Base-by-base conservation (phyloP, 495 filamentous ascomycete species). In the Viridothelium virens region DNA sequence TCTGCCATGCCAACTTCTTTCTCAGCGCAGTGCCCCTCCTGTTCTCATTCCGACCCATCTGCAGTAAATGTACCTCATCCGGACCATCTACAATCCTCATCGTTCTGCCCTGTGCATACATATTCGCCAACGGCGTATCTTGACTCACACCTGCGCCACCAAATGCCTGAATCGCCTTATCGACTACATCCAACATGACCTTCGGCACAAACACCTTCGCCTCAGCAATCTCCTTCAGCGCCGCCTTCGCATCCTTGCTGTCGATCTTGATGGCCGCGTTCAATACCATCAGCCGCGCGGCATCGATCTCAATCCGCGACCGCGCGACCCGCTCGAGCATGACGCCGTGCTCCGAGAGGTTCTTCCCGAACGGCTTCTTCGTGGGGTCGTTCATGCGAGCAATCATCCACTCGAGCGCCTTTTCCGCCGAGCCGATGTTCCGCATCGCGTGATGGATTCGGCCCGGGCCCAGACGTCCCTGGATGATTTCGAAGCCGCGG, bases 381-480 rank as follows among this genome's bases (percentile, higher is more conserved):
- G 64, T 31, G 18, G 74, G 72, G 68, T 79, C 77, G 65, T 78
- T 78, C 56, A 76, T 65, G 64, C 77, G 75, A 16, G 75, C 75
- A 46, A 79, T 67, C 68, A 79, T 74, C 69, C 69, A 76, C 63
- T 79, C 77, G 46, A 79, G 71, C n/a, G 77, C 77, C 66, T 75
- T 78, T 67, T 79, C 77, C 31, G 77, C 77, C 25, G 73, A 68
- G 63, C 77, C 77, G 53, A 79, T 75, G 38, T 70, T 72, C 5
- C 77, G 67, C 77, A 79, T 79, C 25, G 77, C 77, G 70, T 79
- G 77, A 65, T 79, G 77, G 68, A 79, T 79, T 25, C 77, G 74
- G 38, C 77, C 77, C 6, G 77, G 77, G 14, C 77, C 77, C 44
- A 79, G 75, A 68, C 77, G 76, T 14, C 77, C 77, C 65, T 79